Base-by-base conservation (phyloP, 805 yeast species). In the Suhomyces sp. region DNA sequence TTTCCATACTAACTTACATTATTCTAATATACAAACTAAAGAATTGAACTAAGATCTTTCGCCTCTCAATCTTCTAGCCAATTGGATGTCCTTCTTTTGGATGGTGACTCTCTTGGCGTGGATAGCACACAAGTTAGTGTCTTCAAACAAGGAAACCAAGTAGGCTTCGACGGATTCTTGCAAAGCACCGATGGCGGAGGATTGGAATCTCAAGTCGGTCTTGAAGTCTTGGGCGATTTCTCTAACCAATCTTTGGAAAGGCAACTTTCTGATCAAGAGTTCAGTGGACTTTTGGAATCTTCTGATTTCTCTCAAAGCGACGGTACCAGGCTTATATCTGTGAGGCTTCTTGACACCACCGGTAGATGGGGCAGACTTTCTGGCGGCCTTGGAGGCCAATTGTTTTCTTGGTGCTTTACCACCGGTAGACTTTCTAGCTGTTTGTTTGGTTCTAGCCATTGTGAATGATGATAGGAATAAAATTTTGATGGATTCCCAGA, bases 241-340 rank as follows among this genome's bases (percentile, higher is more conserved):
- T 68, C 96, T 79, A 40, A 90, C 96, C 63, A 90, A 78, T 77
- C 97, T 83, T 68, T 91, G 96, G 83, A 91, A 91, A 41, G 98
- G 98, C 55, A 91, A 78, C 70, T 91, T 91, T 77, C 95, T 85
- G 70, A 91, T 87, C 69, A 91, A 79, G 35, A 91, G 76, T 67
- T 90, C 96, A 53, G 98, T 90, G 41, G 95, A 84, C 65, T 88
- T 86, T 75, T 91, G 98, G 76, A 90, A 91, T 78, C 95, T 83
- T 77, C 96, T 84, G 63, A 93, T 87, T 76, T 91, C 98, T 75
- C 95, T 83, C 66, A 88, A 77, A 47, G 97, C 97, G 58, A 84
- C 93, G 61, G 93, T 86, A 81, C 95, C 95, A 72, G 95, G 95
- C 85, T 84, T 84, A 76, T 86, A 87, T 83, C 95, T 85, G 81